Evolutionary conservation across 352 stramenopile species (phyloP).

Genomic region (Globisporangium paddicum): DNA sequence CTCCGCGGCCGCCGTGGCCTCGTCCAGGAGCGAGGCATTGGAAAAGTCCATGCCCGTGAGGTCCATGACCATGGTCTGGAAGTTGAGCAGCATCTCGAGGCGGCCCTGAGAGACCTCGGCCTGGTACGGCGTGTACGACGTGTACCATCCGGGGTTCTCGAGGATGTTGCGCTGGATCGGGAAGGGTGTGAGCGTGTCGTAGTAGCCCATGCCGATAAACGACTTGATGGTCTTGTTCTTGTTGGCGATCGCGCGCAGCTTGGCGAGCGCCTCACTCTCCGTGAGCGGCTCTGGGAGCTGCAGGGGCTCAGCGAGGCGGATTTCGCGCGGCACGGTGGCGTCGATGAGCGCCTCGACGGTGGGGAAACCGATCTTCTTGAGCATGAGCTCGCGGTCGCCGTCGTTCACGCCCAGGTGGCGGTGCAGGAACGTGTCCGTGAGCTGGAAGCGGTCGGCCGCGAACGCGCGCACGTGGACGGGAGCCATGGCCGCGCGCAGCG

Average conservation of each 20-base stretch:
- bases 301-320: constrained; percentile 68
- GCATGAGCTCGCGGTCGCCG: constrained; percentile 89
- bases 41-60: constrained; percentile 96
- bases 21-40: constrained; percentile 97
- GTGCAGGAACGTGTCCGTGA: constrained; percentile 60
- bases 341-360: constrained; percentile 93
- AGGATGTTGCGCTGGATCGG: constrained; percentile 98
- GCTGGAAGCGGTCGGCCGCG: constrained; percentile 33
- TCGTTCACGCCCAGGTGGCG: constrained; percentile 89
- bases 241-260: constrained; percentile 86
- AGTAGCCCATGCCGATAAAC: constrained; percentile 99
- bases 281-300: constrained; percentile 69
- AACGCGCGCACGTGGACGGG: constrained; percentile 3
- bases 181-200: constrained; percentile 93
- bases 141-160: constrained; percentile 99
- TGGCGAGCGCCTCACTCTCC: constrained; percentile 92
- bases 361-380: constrained; percentile 90
- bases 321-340: constrained; percentile 93
- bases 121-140: constrained; percentile 98
- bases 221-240: constrained; percentile 96
- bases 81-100: constrained; percentile 99
- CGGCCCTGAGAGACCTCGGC: constrained; percentile 98
- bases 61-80: constrained; percentile 98
- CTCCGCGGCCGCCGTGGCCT: constrained; percentile 98
- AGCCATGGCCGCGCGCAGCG: neutral